A percentile compares a stretch with the other conserved stretches of the same genome.
phyloP scores from a whole-genome alignment of 78 protist species.

The Capsaspora owczarzaki region DNA sequence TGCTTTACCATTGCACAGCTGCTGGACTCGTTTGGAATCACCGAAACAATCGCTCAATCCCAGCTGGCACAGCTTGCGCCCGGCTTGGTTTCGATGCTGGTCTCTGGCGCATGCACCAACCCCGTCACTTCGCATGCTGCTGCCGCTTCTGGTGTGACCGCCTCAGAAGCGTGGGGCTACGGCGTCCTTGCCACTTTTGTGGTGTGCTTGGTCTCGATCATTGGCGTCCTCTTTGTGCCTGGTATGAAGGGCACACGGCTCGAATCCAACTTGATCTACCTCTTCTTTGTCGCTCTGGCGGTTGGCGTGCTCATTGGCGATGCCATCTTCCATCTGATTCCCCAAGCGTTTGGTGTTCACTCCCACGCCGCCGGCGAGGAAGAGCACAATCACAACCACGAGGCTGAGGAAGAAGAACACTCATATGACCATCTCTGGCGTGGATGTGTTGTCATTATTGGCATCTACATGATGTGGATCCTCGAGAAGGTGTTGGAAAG shows the following conservation, averaged over 20 bases:
- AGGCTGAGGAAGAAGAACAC: too few relatives aligned
- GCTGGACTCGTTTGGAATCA: background rate
- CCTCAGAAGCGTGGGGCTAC: background rate
- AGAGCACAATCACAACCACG: too few relatives aligned
- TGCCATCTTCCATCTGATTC: conserved; percentile 4
- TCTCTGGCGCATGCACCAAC: background rate
- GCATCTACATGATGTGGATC: too few relatives aligned
- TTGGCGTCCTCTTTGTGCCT: background rate
- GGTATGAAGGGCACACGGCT: background rate
- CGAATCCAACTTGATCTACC: background rate
- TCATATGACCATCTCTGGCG: too few relatives aligned
- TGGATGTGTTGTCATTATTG: too few relatives aligned
- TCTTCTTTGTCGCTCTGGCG: background rate
- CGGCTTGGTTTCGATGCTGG: background rate
- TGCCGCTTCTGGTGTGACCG: background rate
- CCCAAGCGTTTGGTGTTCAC: background rate
- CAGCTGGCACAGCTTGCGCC: background rate
- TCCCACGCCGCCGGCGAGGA: conserved; percentile 7
- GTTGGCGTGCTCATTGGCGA: conserved; percentile 17
- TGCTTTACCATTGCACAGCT: background rate
- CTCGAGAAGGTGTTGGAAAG: too few relatives aligned
- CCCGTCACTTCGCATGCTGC: background rate
- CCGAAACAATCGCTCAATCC: background rate
- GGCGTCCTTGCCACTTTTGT: background rate
- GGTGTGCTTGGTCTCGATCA: background rate